Evolutionary conservation across 169 alveolate species (phyloP).

Genomic region (Plasmodium berghei): DNA sequence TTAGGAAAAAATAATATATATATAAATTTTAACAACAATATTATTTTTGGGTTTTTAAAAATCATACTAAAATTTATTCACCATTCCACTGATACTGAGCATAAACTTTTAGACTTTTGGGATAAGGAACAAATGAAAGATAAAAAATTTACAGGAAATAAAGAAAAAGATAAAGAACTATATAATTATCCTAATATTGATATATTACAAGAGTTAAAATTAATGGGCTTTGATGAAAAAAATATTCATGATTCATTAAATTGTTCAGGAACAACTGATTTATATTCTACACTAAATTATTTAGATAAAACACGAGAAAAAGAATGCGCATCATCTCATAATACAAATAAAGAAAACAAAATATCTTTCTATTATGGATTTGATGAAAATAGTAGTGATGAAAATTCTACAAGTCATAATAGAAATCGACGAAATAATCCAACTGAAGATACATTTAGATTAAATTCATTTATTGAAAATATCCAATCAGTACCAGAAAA

Average conservation of each 20-base stretch:
- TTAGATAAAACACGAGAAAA: constrained; percentile 54
- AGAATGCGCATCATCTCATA: not conserved
- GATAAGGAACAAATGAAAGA: constrained; percentile 54
- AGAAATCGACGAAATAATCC: not conserved
- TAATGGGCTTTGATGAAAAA: constrained; percentile 72
- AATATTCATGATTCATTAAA: constrained; percentile 46
- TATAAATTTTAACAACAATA: constrained; percentile 67
- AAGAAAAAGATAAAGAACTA: constrained; percentile 63
- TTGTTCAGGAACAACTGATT: constrained; percentile 70
- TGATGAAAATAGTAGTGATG: constrained; percentile 56
- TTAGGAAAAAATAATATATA: constrained; percentile 70
- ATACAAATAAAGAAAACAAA: constrained; percentile 4
- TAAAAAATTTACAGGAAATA: constrained; percentile 24
- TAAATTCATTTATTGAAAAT: not conserved
- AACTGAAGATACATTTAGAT: not conserved
- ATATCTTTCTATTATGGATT: constrained; percentile 21
- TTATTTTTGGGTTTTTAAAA: constrained; percentile 42
- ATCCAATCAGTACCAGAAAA: not conserved
- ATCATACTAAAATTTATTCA: constrained; percentile 56
- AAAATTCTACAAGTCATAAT: not conserved
- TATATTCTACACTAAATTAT: constrained; percentile 63
- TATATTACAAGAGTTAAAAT: constrained; percentile 40
- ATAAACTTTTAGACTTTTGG: constrained; percentile 45
- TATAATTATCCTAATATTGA: constrained; percentile 47
- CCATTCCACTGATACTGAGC: constrained; percentile 60